Conservation (phyloP, 495 filamentous ascomycete species). For the Extremus antarcticus region DNA sequence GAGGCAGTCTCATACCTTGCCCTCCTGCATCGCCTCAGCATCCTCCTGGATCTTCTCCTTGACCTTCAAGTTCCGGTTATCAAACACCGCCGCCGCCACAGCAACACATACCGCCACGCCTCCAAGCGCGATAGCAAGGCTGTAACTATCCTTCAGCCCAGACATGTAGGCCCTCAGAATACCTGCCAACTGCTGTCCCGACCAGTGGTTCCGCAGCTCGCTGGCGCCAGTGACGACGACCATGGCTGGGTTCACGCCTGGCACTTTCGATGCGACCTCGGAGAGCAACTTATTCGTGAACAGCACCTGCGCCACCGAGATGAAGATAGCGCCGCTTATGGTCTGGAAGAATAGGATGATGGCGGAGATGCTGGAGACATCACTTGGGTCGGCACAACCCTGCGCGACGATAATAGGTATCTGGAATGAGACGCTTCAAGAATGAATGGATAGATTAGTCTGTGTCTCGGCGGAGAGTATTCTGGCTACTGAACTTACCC, state of each 20-base stretch:
- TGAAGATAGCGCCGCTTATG: constrained; percentile 28
- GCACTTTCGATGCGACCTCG: background rate
- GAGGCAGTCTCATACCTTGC: background rate
- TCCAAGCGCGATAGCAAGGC: constrained; percentile 29
- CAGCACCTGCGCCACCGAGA: constrained; percentile 30
- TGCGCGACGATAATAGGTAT: constrained; percentile 31
- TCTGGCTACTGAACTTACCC: no score
- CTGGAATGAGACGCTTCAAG: constrained; percentile 33
- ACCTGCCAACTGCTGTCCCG: constrained; percentile 18
- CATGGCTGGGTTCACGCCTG: constrained; percentile 23
- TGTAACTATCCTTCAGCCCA: constrained; percentile 40
- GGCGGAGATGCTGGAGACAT: constrained; percentile 31
- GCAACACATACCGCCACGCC: constrained; percentile 10
- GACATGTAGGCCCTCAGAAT: constrained; percentile 49
- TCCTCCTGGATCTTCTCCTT: background rate
- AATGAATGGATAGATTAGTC: no score
- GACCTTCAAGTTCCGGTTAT: constrained; percentile 14
- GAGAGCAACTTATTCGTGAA: constrained; percentile 20
- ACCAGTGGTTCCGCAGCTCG: constrained; percentile 24
- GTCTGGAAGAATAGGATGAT: constrained; percentile 32
- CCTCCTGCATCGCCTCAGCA: background rate
- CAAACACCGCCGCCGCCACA: constrained; percentile 18
- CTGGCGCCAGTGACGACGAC: constrained; percentile 29
- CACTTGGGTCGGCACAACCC: constrained; percentile 20
- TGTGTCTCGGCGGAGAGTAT: no score